A percentile compares a stretch with the other conserved stretches of the same genome.
Evolutionary conservation across 768 basidiomycete genomes (phyloP).

Genomic region (Trametes cinnabarina): DNA sequence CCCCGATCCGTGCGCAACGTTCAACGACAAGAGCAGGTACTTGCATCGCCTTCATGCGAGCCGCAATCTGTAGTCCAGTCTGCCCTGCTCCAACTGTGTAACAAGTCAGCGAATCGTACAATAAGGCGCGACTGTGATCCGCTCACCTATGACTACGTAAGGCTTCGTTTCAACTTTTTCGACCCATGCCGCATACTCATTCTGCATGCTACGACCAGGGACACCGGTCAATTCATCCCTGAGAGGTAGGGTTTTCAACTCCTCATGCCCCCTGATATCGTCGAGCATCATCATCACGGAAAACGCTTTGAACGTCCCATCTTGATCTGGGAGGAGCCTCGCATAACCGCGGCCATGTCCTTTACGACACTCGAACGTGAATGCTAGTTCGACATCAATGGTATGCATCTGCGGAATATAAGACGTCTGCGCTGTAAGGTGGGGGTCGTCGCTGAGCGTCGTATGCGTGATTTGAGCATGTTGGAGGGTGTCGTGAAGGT

Average conservation of each 20-base stretch:
- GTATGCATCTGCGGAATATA: not conserved
- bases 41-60: slow-evolving; percentile 42
- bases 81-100: slow-evolving; percentile 44
- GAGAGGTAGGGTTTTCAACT: slow-evolving; percentile 15
- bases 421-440: slow-evolving; percentile 10
- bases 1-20: slow-evolving; percentile 34
- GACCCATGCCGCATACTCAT: slow-evolving; percentile 30
- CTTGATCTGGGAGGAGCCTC: slow-evolving; percentile 28
- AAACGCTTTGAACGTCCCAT: slow-evolving; percentile 36
- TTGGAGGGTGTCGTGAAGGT: slow-evolving; percentile 8
- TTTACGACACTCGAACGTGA: slow-evolving; percentile 36
- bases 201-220: slow-evolving; percentile 28
- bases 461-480: slow-evolving; percentile 14
- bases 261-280: slow-evolving; percentile 36
- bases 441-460: slow-evolving; percentile 14
- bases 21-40: slow-evolving; percentile 41
- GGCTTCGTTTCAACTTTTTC: slow-evolving; percentile 39
- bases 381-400: slow-evolving; percentile 24
- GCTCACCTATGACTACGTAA: slow-evolving; percentile 39
- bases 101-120: not conserved
- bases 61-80: slow-evolving; percentile 42
- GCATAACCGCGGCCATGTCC: slow-evolving; percentile 36
- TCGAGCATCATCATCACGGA: slow-evolving; percentile 18
- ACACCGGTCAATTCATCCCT: slow-evolving; percentile 5
- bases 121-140: not conserved